Conservation (phyloP, 352 stramenopile genomes). For the Hyaloperonospora brassicae region DNA sequence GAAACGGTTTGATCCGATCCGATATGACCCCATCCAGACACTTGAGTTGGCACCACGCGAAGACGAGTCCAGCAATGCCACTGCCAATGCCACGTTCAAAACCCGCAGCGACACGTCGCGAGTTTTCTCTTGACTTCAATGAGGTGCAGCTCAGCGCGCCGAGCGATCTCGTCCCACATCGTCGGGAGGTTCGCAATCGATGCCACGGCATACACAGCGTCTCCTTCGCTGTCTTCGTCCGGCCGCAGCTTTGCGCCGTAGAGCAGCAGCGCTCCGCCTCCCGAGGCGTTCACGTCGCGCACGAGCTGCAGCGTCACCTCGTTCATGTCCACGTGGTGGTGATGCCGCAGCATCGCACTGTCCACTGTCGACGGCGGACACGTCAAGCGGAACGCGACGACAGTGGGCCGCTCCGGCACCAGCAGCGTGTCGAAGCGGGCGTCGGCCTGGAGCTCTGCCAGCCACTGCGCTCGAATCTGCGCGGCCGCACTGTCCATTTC, state of each 20-base stretch:
- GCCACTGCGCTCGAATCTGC: conserved; percentile 10
- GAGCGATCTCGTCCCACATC: conserved; percentile 51
- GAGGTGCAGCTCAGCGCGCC: conserved; percentile 36
- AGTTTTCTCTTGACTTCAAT: conserved; percentile 49
- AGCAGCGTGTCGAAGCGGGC: conserved; percentile 30
- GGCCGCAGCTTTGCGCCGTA: conserved; percentile 13
- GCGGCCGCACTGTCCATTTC: conserved; percentile 5
- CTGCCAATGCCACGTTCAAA: conserved; percentile 23
- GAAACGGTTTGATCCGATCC: too few species aligned
- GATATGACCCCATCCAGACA: too few species aligned
- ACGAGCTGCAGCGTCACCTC: conserved; percentile 50
- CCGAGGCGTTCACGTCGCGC: conserved; percentile 50
- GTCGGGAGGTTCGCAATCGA: conserved; percentile 32
- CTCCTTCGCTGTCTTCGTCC: conserved; percentile 5
- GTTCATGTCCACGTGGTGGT: conserved; percentile 70
- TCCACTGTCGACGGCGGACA: conserved; percentile 46
- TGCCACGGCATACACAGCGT: conserved; percentile 32
- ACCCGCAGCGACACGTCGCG: conserved; percentile 53
- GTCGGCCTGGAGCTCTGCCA: conserved; percentile 33
- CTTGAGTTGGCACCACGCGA: not conserved
- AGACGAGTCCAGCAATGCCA: not conserved
- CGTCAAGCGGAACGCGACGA: conserved; percentile 36
- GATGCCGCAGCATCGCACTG: conserved; percentile 58
- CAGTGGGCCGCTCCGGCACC: conserved; percentile 4
- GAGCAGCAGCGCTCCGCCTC: conserved; percentile 38